phyloP scores from a whole-genome alignment of 2,329 filamentous ascomycete genomes.

The Elsinoe ampelina region DNA sequence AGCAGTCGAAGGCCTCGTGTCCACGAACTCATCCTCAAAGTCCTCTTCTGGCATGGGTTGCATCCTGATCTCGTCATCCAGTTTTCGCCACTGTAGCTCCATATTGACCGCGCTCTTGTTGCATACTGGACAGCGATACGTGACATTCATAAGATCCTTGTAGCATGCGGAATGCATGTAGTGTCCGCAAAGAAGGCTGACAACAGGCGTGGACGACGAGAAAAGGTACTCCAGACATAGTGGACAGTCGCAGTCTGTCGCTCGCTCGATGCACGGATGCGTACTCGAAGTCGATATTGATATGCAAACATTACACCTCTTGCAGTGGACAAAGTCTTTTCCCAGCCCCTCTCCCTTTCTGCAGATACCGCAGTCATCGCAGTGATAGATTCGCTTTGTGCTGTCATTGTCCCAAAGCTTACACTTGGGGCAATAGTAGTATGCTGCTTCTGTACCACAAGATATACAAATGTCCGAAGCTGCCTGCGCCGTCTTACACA shows the following conservation, averaged over 20 bases:
- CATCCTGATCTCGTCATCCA: constrained; percentile 75
- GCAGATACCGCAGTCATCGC: constrained; percentile 91
- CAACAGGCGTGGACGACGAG: constrained; percentile 75
- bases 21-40: constrained; percentile 23
- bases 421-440: constrained; percentile 89
- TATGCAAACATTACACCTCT: constrained; percentile 92
- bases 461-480: constrained; percentile 67
- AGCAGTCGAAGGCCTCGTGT: constrained; percentile 13
- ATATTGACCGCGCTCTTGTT: constrained; percentile 96
- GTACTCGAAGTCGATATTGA: constrained; percentile 74
- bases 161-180: constrained; percentile 91
- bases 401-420: constrained; percentile 95
- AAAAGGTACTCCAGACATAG: constrained; percentile 98
- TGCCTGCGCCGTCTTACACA: constrained; percentile 75
- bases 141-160: constrained; percentile 74
- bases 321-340: constrained; percentile 97
- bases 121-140: constrained; percentile 95
- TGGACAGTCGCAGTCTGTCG: constrained; percentile 90
- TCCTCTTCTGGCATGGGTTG: constrained; percentile 74
- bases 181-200: constrained; percentile 92
- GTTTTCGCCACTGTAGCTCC: constrained; percentile 85
- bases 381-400: constrained; percentile 90
- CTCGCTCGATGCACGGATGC: constrained; percentile 89
- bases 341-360: constrained; percentile 81
- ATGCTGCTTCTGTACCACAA: constrained; percentile 69